Evolutionary conservation across 805 yeast genomes (phyloP), one percentile per base, ranked within the genome.

Genomic region (Candida endomychidarum): DNA sequence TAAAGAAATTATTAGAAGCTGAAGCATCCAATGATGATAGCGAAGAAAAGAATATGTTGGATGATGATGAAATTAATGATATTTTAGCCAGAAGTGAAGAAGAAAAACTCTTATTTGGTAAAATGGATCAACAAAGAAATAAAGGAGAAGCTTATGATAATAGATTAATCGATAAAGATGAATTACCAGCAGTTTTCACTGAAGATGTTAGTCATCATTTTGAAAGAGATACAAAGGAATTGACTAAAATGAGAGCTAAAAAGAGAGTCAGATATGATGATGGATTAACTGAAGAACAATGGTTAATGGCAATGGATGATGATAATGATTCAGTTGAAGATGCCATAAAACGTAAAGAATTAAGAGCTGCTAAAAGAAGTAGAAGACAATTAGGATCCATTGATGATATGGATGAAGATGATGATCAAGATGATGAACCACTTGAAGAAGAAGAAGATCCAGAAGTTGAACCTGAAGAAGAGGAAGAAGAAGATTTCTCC

Each of bases 201-300:
- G 81, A 75, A 50, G 89, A 85, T 49, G 74, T 66, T 3, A 74
- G 74, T 5, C 63, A 58, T 20, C 74, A 76, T 49, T 68, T 78
- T 42, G 72, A 76, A 40, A 65, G 67, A 10, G 80, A 78, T 37
- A 67, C 67, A 20, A 75, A 76, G 34, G 74, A 74, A 25, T 63
- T 71, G 11, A 74, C 58, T 11, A 87, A 81, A 25, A 76, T 82
- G 33, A 79, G 98, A 57, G 90, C 84, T 52, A 83, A 95, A 41
- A 87, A 86, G 61, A 63, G 76, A 6, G 77, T 81, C n/a, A 83
- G 83, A 50, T 83, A 83, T 53, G 98, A 93, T 58, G 96, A 90
- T 50, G 82, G 83, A 18, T 64, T 90, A 51, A 83, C 95, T 5
- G 99, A 93, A 58, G 96, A 87, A 54, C 96, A 91, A 60, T 93